Evolutionary conservation across 129 eudicot genomes (phyloP).

Genomic region (Pseudognaphalium luteoalbum): DNA sequence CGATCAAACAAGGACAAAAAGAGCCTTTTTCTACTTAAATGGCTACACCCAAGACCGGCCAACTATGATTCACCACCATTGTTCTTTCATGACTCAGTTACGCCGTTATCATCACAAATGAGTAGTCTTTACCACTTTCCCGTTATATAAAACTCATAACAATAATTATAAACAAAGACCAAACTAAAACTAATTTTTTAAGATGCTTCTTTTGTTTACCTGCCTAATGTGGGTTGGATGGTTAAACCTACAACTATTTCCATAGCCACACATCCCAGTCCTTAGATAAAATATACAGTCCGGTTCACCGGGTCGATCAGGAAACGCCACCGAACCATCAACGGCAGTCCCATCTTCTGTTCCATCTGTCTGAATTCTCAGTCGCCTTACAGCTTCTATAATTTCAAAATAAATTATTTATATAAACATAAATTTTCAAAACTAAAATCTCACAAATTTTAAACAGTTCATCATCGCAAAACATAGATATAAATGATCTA

Average conservation of each 20-base stretch:
- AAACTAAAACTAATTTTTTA: background rate
- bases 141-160: background rate
- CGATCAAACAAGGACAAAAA: background rate
- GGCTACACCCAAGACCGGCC: background rate
- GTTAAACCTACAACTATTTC: slow-evolving; percentile 75
- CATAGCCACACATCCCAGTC: slow-evolving; percentile 84
- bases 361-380: slow-evolving; percentile 45
- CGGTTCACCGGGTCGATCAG: slow-evolving; percentile 91
- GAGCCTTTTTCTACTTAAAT: background rate
- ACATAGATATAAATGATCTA: background rate
- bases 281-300: slow-evolving; percentile 73
- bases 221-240: slow-evolving; percentile 66
- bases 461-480: slow-evolving; percentile 5
- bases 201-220: slow-evolving; percentile 42
- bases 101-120: background rate
- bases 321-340: slow-evolving; percentile 42
- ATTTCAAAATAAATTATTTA: background rate
- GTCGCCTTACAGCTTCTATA: slow-evolving; percentile 54
- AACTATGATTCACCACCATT: background rate
- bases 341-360: slow-evolving; percentile 38
- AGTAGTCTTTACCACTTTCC: background rate
- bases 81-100: background rate
- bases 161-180: background rate
- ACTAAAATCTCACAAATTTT: background rate
- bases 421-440: background rate